These are phyloP conservation scores for Boletus sensibilis DNA, from an alignment of 768 basidiomycete genomes.

Conservation along the genomic window DNA sequence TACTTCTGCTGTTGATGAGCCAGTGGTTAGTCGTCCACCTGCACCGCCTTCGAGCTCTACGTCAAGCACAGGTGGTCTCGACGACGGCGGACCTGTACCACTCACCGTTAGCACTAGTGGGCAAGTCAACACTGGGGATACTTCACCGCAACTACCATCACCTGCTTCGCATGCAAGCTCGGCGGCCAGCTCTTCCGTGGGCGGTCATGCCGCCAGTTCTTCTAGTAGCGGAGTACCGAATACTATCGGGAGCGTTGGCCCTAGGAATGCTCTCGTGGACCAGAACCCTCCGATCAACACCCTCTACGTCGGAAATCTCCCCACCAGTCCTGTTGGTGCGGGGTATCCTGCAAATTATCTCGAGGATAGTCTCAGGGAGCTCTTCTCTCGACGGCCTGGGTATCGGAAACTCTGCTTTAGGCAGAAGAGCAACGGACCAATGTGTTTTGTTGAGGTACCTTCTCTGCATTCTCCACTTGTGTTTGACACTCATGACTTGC, in stretches of 20 bases:
- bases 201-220: conserved; percentile 31
- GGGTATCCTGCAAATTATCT: conserved; percentile 78
- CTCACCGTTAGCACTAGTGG: conserved; percentile 50
- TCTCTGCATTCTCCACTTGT: neutral
- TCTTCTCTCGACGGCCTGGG: conserved; percentile 79
- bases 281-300: conserved; percentile 99
- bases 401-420: conserved; percentile 92
- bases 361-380: conserved; percentile 80
- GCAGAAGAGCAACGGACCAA: conserved; percentile 95
- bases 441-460: conserved; percentile 97
- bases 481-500: conserved; percentile 1
- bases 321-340: conserved; percentile 68
- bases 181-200: conserved; percentile 37
- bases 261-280: conserved; percentile 54
- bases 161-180: conserved; percentile 67
- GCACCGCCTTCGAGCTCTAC: conserved; percentile 38
- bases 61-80: conserved; percentile 47
- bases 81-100: conserved; percentile 25
- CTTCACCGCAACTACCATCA: conserved; percentile 74
- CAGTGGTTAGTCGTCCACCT: conserved; percentile 29
- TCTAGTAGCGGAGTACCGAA: conserved; percentile 30
- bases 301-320: conserved; percentile 98
- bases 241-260: conserved; percentile 21
- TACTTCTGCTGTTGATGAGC: conserved; percentile 26
- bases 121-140: conserved; percentile 32